phyloP scores from a whole-genome alignment of 805 yeast genomes.

The Pichia cabralensis region DNA sequence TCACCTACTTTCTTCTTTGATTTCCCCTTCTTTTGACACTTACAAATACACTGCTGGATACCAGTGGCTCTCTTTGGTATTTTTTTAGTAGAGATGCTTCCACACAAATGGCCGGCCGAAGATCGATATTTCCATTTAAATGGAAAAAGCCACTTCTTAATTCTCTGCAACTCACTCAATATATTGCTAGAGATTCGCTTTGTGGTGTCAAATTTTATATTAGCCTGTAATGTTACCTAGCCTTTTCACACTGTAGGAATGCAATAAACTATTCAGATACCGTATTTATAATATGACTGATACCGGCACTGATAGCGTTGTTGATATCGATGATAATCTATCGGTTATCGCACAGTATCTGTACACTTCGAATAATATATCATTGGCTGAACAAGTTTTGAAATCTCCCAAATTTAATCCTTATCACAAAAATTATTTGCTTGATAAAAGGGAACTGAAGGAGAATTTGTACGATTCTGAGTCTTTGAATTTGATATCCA shows the following conservation, averaged over 20 bases:
- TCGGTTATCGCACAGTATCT: constrained; percentile 7
- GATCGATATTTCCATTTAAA: too few species aligned
- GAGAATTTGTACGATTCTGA: too few species aligned
- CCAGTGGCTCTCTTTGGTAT: constrained; percentile 29
- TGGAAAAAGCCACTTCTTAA: constrained; percentile 20
- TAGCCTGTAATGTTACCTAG: not conserved
- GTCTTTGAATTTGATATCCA: too few species aligned
- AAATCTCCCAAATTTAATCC: constrained; percentile 3
- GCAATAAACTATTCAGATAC: too few species aligned
- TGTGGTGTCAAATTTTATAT: constrained; percentile 18
- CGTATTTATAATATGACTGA: too few species aligned
- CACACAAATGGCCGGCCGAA: constrained; percentile 35
- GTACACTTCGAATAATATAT: not conserved
- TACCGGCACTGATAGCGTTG: too few species aligned
- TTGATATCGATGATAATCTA: constrained; percentile 3
- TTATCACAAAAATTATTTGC: not conserved
- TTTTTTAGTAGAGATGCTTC: constrained; percentile 23
- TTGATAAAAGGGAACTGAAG: not conserved
- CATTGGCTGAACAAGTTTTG: constrained; percentile 1
- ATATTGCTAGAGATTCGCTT: constrained; percentile 25
- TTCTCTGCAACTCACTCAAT: constrained; percentile 11
- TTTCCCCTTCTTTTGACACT: constrained; percentile 11
- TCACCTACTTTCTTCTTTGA: constrained; percentile 3
- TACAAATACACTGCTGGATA: constrained; percentile 31
- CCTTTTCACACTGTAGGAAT: too few species aligned